These are phyloP conservation scores for Pyrenochaeta sp. DNA, from an alignment of 2,329 filamentous ascomycete species.

Conservation along the genomic window DNA sequence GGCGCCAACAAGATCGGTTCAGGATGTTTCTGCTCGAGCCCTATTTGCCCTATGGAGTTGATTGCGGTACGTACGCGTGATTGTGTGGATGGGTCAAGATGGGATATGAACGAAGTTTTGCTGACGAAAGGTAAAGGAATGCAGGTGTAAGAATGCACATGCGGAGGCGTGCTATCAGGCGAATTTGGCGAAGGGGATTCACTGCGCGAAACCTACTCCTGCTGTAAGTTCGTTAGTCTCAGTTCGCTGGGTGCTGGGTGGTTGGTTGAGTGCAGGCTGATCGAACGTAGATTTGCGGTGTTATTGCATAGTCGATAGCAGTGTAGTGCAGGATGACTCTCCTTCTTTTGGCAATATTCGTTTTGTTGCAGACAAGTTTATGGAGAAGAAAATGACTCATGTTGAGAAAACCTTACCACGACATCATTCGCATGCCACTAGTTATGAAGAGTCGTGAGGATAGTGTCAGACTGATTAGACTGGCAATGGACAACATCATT, in stretches of 20 bases:
- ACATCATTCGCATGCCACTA: no score
- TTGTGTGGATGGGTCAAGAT: background rate
- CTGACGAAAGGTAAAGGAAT: constrained; percentile 16
- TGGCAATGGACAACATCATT: no score
- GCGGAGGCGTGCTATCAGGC: constrained; percentile 24
- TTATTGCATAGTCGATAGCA: background rate
- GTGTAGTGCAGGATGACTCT: no score
- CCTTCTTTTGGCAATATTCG: no score
- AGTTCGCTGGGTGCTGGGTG: no score
- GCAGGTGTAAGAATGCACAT: constrained; percentile 28
- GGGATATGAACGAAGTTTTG: background rate
- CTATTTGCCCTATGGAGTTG: constrained; percentile 23
- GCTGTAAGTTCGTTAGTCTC: background rate
- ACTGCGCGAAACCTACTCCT: constrained; percentile 1
- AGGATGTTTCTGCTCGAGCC: constrained; percentile 9
- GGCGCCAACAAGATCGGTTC: background rate
- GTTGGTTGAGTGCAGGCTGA: background rate
- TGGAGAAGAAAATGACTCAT: no score
- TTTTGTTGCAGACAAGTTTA: no score
- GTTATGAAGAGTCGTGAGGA: no score
- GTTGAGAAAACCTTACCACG: no score
- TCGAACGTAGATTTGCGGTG: background rate
- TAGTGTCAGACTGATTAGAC: no score
- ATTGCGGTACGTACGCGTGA: constrained; percentile 18
- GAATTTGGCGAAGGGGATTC: constrained; percentile 1